Base-by-base conservation (phyloP, 75 land plant species). In the Gnetum montanum region DNA sequence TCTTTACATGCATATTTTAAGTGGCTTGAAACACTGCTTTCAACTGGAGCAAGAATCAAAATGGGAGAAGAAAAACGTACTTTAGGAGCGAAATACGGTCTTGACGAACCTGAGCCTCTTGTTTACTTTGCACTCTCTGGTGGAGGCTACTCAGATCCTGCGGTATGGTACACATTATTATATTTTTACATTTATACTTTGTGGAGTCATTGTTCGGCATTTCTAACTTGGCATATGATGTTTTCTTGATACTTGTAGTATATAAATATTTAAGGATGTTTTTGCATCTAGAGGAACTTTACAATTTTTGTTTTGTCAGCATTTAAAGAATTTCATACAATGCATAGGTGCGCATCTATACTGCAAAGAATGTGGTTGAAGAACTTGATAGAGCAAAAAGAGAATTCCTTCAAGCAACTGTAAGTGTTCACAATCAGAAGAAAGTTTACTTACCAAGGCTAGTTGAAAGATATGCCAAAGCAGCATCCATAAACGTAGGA, bases 131-230 rank as follows among this genome's bases (percentile, higher is more conserved):
- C 82, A 23, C 67, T 88, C 4, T 88, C 88, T 49, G 70, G 70
- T 35, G 93, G 93, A 53, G 88, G 85, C 22, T 59, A 56, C 48
- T 88, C 93, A 31, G 93, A 88, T 55, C 93, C 93, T 4, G 50
- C 68, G 88, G 93, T 88, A 86, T 33, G 11, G n/a, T n/a, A n/a
- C n/a, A n/a, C n/a, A n/a, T n/a, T n/a, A n/a, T n/a, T n/a, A n/a
- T n/a, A n/a, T n/a, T n/a, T n/a, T n/a, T n/a, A n/a, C n/a, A n/a
- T n/a, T n/a, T n/a, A n/a, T n/a, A n/a, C n/a, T n/a, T n/a, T n/a
- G n/a, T n/a, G n/a, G n/a, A n/a, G n/a, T n/a, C n/a, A n/a, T n/a
- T n/a, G n/a, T n/a, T n/a, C n/a, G n/a, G n/a, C n/a, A n/a, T n/a
- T n/a, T n/a, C n/a, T n/a, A n/a, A n/a, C n/a, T n/a, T n/a, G n/a